Evolutionary conservation across 2,329 filamentous ascomycete species (phyloP).

Genomic region (Xylaria sp.): DNA sequence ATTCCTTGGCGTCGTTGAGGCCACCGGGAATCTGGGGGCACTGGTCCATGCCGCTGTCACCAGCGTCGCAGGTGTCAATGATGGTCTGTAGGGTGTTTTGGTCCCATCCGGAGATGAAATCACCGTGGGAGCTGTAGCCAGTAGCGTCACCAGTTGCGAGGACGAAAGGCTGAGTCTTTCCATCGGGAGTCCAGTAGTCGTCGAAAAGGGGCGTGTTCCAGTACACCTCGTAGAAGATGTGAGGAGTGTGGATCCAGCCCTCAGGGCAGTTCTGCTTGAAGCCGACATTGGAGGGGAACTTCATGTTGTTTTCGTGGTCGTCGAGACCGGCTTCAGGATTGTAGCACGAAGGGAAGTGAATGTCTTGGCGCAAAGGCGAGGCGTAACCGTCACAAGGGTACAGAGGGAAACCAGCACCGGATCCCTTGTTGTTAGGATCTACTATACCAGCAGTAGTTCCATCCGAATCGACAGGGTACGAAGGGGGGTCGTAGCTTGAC

Average conservation of each 20-base stretch:
- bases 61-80: conserved; percentile 73
- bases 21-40: conserved; percentile 69
- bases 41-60: conserved; percentile 68
- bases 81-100: conserved; percentile 71
- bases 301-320: conserved; percentile 73
- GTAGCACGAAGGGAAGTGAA: conserved; percentile 81
- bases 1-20: conserved; percentile 60
- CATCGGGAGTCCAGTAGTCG: conserved; percentile 64
- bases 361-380: conserved; percentile 72
- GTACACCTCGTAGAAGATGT: conserved; percentile 70
- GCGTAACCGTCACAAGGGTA: conserved; percentile 72
- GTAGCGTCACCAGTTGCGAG: conserved; percentile 76
- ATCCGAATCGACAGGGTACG: conserved; percentile 66
- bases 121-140: conserved; percentile 76
- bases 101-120: conserved; percentile 81
- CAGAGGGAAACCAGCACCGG: conserved; percentile 75
- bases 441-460: conserved; percentile 66
- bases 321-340: conserved; percentile 69
- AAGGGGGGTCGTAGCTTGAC: conserved; percentile 58
- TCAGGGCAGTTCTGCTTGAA: conserved; percentile 66
- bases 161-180: conserved; percentile 72
- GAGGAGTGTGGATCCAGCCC: conserved; percentile 66
- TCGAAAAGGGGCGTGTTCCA: conserved; percentile 67
- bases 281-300: conserved; percentile 64
- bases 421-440: conserved; percentile 64